Conservation (phyloP, 139 green algal species). For the Picochlorum sp. region DNA sequence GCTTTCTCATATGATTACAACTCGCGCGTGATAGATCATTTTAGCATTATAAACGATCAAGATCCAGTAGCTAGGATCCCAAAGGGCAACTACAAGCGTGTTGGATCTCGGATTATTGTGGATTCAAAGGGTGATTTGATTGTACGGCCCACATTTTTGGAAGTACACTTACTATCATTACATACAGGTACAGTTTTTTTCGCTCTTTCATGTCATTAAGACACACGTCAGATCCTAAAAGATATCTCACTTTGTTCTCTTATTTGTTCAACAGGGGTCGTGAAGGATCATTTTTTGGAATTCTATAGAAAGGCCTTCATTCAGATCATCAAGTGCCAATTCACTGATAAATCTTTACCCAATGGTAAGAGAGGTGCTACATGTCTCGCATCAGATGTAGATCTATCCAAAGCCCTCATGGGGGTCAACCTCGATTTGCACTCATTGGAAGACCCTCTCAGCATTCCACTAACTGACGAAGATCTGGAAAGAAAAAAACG, state of each 20-base stretch:
- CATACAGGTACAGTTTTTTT: neutral
- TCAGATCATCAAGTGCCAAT: slow-evolving; percentile 6
- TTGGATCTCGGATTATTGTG: slow-evolving; percentile 33
- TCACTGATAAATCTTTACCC: neutral
- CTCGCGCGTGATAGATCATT: slow-evolving; percentile 31
- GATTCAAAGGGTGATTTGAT: slow-evolving; percentile 33
- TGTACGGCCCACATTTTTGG: slow-evolving; percentile 24
- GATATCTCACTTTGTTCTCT: no score
- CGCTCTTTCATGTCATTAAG: neutral
- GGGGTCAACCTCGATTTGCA: neutral
- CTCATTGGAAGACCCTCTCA: neutral
- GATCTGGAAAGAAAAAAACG: slow-evolving; percentile 1
- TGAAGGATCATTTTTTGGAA: slow-evolving; percentile 4
- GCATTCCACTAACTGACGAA: neutral
- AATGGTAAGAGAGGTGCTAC: slow-evolving; percentile 2
- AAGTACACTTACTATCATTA: slow-evolving; percentile 9
- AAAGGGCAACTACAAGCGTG: slow-evolving; percentile 38
- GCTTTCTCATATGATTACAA: slow-evolving; percentile 42
- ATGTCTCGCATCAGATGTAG: neutral
- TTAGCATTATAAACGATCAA: slow-evolving; percentile 37
- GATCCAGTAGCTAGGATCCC: slow-evolving; percentile 11
- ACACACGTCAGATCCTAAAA: no score
- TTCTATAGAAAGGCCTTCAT: neutral
- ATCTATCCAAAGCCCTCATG: neutral
- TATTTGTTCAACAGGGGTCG: neutral